Base-by-base conservation (phyloP, 2,329 filamentous ascomycete genomes). In the Cladosporium oxysporum region DNA sequence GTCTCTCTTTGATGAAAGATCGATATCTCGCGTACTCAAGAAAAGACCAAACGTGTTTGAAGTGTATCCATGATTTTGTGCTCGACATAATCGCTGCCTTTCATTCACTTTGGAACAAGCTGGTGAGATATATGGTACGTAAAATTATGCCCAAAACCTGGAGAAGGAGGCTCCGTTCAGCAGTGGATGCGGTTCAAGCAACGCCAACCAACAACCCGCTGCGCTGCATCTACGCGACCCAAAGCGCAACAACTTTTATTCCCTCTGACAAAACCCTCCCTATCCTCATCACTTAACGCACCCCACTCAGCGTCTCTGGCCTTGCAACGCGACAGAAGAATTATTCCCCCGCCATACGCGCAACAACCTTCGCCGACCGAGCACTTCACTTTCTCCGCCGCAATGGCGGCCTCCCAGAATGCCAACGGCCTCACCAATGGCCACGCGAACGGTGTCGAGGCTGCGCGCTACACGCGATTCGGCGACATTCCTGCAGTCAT, bases 401-500 rank as follows among this genome's bases (percentile, higher is more conserved):
- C 67, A 76, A 87, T 87, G 84, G 82, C 84, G 58, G 76, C 83
- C 62, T 71, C 29, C 44, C 55, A 49, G 62, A 65, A 59, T 41
- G 62, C 55, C 62, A 65, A 60, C 31, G 55, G 62, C 62, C 57
- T 59, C 29, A 65, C 62, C 66, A 84, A 84, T 71, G 82, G 83
- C 70, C 75, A 71, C 49, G 71, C 76, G 35, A 65, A 59, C 29
- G 62, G 62, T 55, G 33, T 23, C n/a, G 53, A 58, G 29, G 55
- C 62, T 16, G 57, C 70, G 64, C 70, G 74, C 69, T 75, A 80
- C 71, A 69, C 77, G 69, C 86, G 87, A 62, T 89, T 88, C 76
- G 83, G 85, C 66, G 85, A 88, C 72, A 87, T 89, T 55, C 87
- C 87, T 47, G 82, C 83, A 61, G 83, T 84, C 66, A 87, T 90